phyloP scores from a whole-genome alignment of 2,329 filamentous ascomycete genomes.

The Trichoderma afroharzianum region DNA sequence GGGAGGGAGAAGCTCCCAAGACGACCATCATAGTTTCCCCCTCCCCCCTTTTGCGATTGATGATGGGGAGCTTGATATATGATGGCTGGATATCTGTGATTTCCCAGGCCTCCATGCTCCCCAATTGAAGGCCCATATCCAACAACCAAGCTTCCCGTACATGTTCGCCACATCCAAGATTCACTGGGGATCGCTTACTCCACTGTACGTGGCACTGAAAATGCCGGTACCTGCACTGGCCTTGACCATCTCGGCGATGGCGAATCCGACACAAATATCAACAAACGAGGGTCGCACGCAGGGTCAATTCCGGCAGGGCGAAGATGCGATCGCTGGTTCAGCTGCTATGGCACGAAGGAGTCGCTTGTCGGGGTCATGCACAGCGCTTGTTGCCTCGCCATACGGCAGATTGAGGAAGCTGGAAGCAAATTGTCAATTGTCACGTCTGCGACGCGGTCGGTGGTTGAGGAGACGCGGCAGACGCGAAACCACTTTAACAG shows the following conservation, averaged over 20 bases:
- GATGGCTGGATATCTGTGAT: not conserved
- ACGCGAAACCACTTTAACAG: slow-evolving; percentile 37
- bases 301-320: not conserved
- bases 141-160: not conserved
- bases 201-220: slow-evolving; percentile 67
- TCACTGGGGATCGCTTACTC: slow-evolving; percentile 44
- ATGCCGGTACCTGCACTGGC: slow-evolving; percentile 46
- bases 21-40: not conserved
- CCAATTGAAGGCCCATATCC: not conserved
- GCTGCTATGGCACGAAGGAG: not conserved
- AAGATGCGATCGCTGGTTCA: not conserved
- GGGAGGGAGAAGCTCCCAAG: not conserved
- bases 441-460: slow-evolving; percentile 37
- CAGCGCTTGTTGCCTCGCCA: slow-evolving; percentile 8
- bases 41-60: not conserved
- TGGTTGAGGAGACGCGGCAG: slow-evolving; percentile 35
- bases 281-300: slow-evolving; percentile 13
- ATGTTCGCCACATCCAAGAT: not conserved
- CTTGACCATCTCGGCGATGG: slow-evolving; percentile 45
- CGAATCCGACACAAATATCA: not conserved
- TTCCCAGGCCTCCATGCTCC: not conserved
- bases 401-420: slow-evolving; percentile 17
- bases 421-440: slow-evolving; percentile 24
- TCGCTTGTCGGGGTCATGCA: slow-evolving; percentile 2
- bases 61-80: not conserved